These are phyloP conservation scores for Candida gigantensis DNA, from an alignment of 1,139 yeast species.

Conservation along the genomic window DNA sequence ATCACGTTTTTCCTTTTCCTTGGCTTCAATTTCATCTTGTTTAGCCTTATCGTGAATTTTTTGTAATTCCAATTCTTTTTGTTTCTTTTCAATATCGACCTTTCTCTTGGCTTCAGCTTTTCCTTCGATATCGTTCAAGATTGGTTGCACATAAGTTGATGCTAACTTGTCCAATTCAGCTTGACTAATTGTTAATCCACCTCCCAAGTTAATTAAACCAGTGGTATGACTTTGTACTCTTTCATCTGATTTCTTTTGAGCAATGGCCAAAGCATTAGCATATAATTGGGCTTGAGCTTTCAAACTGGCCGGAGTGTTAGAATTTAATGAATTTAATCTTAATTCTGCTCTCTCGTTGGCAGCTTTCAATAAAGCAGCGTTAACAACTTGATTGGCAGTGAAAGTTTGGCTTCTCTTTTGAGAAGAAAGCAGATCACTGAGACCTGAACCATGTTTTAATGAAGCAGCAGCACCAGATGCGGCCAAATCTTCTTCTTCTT, in stretches of 20 bases:
- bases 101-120: constrained; percentile 76
- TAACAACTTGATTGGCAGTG: constrained; percentile 48
- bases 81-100: constrained; percentile 45
- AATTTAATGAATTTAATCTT: constrained; percentile 44
- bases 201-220: constrained; percentile 80
- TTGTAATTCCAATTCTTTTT: constrained; percentile 36
- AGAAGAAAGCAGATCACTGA: constrained; percentile 25
- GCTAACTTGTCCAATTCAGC: constrained; percentile 83
- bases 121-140: constrained; percentile 69
- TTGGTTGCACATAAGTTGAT: constrained; percentile 78
- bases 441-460: constrained; percentile 31
- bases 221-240: constrained; percentile 46
- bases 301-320: constrained; percentile 36
- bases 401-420: constrained; percentile 36
- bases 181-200: constrained; percentile 78
- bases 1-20: constrained; percentile 45
- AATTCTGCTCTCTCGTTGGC: constrained; percentile 62
- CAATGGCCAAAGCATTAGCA: constrained; percentile 57
- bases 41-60: constrained; percentile 48
- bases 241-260: constrained; percentile 64
- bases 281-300: constrained; percentile 45
- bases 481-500: constrained; percentile 34
- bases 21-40: constrained; percentile 50
- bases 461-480: constrained; percentile 44
- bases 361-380: constrained; percentile 56